phyloP scores from a whole-genome alignment of 1,284 basidiomycete species.

The Fomitopsis pinicola region DNA sequence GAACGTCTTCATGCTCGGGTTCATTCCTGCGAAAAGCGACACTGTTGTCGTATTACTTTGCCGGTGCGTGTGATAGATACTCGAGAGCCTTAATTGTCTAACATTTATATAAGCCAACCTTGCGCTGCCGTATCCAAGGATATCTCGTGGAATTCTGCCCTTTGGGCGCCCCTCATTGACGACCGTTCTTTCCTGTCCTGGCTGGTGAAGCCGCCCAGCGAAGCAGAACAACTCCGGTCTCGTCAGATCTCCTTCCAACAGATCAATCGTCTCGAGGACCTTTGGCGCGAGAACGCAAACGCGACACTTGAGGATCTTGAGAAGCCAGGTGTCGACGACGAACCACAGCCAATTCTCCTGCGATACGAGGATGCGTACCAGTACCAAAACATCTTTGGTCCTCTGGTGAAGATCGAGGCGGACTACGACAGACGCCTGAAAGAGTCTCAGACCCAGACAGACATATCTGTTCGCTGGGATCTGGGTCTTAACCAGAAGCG shows the following conservation, averaged over 20 bases:
- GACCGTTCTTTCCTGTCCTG: constrained; percentile 98
- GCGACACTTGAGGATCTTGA: constrained; percentile 96
- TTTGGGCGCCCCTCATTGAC: constrained; percentile 98
- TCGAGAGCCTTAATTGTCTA: not conserved
- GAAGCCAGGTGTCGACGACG: constrained; percentile 94
- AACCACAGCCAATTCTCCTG: constrained; percentile 87
- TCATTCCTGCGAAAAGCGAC: constrained; percentile 98
- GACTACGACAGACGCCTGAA: constrained; percentile 98
- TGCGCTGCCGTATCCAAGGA: constrained; percentile 97
- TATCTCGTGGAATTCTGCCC: constrained; percentile 96
- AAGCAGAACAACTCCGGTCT: constrained; percentile 92
- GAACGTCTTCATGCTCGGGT: constrained; percentile 98
- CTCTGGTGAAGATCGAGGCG: constrained; percentile 98
- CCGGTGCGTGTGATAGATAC: constrained; percentile 51
- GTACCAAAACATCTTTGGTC: constrained; percentile 99
- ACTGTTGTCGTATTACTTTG: constrained; percentile 99
- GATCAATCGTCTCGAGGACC: constrained; percentile 95
- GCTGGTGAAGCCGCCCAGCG: constrained; percentile 96
- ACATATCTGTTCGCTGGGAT: constrained; percentile 96
- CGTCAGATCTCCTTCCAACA: constrained; percentile 95
- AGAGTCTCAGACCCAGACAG: constrained; percentile 97
- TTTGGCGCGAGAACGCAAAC: constrained; percentile 95
- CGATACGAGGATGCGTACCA: constrained; percentile 99
- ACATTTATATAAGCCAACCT: constrained; percentile 66
- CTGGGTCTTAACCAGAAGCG: constrained; percentile 97